Conservation (phyloP, 176 grass and related monocot genomes). For the Aechmea fasciata region DNA sequence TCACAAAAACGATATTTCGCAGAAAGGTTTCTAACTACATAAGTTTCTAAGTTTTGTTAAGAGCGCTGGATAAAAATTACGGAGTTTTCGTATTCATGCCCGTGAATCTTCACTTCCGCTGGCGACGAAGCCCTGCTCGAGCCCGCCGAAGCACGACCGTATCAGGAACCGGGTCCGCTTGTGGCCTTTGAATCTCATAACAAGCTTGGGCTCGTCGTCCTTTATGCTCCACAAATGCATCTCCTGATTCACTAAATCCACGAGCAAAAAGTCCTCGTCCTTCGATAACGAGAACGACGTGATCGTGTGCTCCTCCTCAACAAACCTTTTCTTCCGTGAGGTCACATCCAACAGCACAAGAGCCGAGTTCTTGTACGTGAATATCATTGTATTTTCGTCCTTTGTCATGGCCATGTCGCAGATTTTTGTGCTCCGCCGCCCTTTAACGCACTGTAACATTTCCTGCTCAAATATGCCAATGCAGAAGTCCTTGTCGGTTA, state of each 20-base stretch:
- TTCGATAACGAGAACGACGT: conserved; percentile 78
- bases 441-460: conserved; percentile 55
- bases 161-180: conserved; percentile 64
- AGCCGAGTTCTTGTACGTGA: conserved; percentile 32
- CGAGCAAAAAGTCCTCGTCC: conserved; percentile 77
- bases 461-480: conserved; percentile 53
- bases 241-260: conserved; percentile 51
- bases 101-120: conserved; percentile 93
- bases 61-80: no score
- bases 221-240: conserved; percentile 94
- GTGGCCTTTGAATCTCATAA: conserved; percentile 60
- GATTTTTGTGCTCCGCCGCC: conserved; percentile 39
- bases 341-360: conserved; percentile 64
- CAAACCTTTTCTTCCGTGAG: conserved; percentile 47
- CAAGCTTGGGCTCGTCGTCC: conserved; percentile 46
- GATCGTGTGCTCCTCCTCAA: conserved; percentile 55
- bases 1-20: no score
- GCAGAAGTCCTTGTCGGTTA: conserved; percentile 40
- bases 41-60: no score
- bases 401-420: conserved; percentile 49
- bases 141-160: conserved; percentile 94
- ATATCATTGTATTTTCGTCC: conserved; percentile 64
- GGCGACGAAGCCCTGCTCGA: conserved; percentile 76
- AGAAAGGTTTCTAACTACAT: no score
- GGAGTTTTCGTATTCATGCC: conserved; percentile 25